Evolutionary conservation across 2,329 filamentous ascomycete species (phyloP).

Genomic region (Microdochium paspali): DNA sequence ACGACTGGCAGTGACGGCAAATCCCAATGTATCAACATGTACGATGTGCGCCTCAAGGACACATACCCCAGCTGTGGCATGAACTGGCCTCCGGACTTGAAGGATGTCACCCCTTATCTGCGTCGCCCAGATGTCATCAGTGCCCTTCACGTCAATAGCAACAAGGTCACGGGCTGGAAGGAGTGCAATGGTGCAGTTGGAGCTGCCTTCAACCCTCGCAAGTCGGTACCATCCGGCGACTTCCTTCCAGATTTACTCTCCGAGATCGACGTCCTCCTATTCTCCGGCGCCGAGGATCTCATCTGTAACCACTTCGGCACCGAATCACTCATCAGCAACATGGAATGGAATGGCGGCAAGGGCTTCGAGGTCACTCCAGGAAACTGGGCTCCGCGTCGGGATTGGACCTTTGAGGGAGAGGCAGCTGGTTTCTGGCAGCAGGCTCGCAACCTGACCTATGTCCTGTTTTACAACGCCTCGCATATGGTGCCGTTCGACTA

Average conservation of each 20-base stretch:
- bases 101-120: conserved; percentile 71
- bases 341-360: conserved; percentile 85
- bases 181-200: conserved; percentile 82
- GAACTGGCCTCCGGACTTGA: conserved; percentile 93
- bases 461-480: conserved; percentile 88
- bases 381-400: conserved; percentile 80
- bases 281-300: conserved; percentile 86
- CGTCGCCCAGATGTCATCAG: conserved; percentile 67
- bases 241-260: conserved; percentile 72
- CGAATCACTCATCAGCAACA: conserved; percentile 78
- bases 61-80: conserved; percentile 79
- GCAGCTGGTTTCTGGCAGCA: conserved; percentile 87
- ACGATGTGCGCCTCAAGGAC: conserved; percentile 83
- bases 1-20: conserved; percentile 37
- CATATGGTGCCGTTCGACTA: conserved; percentile 99
- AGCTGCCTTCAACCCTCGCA: conserved; percentile 55
- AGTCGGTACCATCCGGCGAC: conserved; percentile 63
- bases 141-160: conserved; percentile 73
- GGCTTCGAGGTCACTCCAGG: conserved; percentile 85
- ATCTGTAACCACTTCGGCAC: conserved; percentile 98
- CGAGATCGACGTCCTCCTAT: conserved; percentile 72
- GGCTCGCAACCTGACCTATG: conserved; percentile 90
- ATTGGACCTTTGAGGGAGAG: conserved; percentile 91
- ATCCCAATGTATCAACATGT: conserved; percentile 80
- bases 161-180: conserved; percentile 80